Evolutionary conservation across 2,329 filamentous ascomycete species (phyloP).

Genomic region (Annulohypoxylon truncatum): DNA sequence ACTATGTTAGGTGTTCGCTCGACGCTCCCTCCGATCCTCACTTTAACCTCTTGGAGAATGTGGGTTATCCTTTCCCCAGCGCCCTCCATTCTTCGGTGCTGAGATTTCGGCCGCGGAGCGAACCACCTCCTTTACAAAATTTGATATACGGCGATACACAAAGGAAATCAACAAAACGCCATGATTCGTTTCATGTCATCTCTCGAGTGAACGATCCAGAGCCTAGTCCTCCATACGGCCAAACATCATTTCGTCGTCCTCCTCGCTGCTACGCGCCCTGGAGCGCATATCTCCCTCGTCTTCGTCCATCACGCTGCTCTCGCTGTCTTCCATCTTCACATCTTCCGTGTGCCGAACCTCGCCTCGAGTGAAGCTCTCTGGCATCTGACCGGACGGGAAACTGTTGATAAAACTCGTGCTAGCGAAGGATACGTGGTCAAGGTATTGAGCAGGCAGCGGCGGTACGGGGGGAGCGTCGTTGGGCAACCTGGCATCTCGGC

Average conservation of each 20-base stretch:
- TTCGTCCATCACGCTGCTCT: slow-evolving; percentile 72
- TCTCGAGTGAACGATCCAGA: slow-evolving; percentile 31
- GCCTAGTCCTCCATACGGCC: slow-evolving; percentile 91
- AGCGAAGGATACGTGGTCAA: slow-evolving; percentile 71
- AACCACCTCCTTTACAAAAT: slow-evolving; percentile 63
- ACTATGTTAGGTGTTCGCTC: slow-evolving; percentile 63
- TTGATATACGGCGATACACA: slow-evolving; percentile 60
- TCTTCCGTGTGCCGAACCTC: slow-evolving; percentile 66
- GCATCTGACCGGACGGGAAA: slow-evolving; percentile 67
- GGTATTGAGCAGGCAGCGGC: slow-evolving; percentile 82
- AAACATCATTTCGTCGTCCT: slow-evolving; percentile 96
- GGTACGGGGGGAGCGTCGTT: slow-evolving; percentile 88
- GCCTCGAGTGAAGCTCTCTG: slow-evolving; percentile 74
- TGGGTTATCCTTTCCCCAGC: slow-evolving; percentile 43
- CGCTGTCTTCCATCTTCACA: slow-evolving; percentile 75
- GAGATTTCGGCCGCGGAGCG: slow-evolving; percentile 72
- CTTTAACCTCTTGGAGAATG: slow-evolving; percentile 77
- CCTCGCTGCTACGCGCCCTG: slow-evolving; percentile 75
- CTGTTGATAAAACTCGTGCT: slow-evolving; percentile 72
- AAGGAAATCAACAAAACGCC: slow-evolving; percentile 58
- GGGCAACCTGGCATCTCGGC: slow-evolving; percentile 71
- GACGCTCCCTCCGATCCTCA: slow-evolving; percentile 72
- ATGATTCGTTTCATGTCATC: slow-evolving; percentile 48
- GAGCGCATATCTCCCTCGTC: slow-evolving; percentile 71
- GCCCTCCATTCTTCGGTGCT: slow-evolving; percentile 75